These are phyloP conservation scores for Sclerotinia spermophila DNA, from an alignment of 2,329 filamentous ascomycete species.

Conservation along the genomic window DNA sequence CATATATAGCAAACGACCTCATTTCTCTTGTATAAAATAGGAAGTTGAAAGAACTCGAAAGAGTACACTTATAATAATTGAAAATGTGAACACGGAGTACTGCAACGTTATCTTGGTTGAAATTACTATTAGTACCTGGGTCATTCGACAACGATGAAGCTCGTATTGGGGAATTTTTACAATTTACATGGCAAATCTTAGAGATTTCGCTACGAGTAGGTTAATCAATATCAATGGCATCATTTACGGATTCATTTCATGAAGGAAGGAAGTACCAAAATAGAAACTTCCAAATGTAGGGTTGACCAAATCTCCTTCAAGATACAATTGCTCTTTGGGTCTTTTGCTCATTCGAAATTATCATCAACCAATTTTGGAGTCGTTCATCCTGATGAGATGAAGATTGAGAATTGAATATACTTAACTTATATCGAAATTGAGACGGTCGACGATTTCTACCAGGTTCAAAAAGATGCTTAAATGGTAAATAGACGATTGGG, in stretches of 20 bases:
- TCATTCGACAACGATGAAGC: neutral
- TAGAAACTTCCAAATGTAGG: neutral
- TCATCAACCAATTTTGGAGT: slow-evolving; percentile 9
- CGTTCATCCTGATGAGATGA: neutral
- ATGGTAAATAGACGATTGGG: neutral
- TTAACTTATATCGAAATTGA: slow-evolving; percentile 11
- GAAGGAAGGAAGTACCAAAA: neutral
- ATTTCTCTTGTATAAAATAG: neutral
- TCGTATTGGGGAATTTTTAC: slow-evolving; percentile 1
- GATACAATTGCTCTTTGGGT: neutral
- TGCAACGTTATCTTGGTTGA: neutral
- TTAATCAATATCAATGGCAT: neutral
- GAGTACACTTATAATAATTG: neutral
- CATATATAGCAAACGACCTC: neutral
- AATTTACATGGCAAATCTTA: slow-evolving; percentile 7
- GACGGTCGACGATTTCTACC: neutral
- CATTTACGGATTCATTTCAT: neutral
- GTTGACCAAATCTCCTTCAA: neutral
- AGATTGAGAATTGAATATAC: neutral
- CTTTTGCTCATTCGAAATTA: neutral
- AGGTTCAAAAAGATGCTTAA: slow-evolving; percentile 9
- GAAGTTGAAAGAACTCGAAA: neutral
- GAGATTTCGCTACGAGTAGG: neutral
- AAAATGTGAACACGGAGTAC: neutral
- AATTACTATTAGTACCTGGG: neutral